Conservation (phyloP, 192 early-diverging fungal species). For the Spizellomyces sp. region DNA sequence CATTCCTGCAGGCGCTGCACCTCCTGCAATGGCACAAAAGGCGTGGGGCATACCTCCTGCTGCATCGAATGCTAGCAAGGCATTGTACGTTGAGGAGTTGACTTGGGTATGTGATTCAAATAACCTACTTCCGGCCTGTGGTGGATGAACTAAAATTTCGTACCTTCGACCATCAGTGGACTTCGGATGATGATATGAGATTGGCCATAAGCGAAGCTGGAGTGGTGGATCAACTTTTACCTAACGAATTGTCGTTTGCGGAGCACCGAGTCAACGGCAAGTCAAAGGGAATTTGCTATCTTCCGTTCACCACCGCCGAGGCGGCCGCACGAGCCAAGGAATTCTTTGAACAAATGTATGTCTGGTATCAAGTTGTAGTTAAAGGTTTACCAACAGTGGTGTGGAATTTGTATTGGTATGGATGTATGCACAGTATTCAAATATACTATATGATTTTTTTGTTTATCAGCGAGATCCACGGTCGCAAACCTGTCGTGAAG, state of each 20-base stretch:
- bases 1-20: too few species aligned
- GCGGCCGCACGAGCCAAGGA: constrained; percentile 28
- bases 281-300: constrained; percentile 39
- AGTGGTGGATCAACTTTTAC: constrained; percentile 17
- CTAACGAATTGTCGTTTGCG: constrained; percentile 29
- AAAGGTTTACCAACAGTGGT: too few species aligned
- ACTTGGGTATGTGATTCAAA: constrained; percentile 29
- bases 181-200: constrained; percentile 36
- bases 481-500: constrained; percentile 31
- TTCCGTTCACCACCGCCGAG: constrained; percentile 30
- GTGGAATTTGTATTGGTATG: not conserved
- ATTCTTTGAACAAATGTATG: constrained; percentile 43
- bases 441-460: constrained; percentile 7
- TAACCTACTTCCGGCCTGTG: not conserved
- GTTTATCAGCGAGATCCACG: constrained; percentile 29
- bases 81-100: constrained; percentile 30
- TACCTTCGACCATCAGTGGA: constrained; percentile 23
- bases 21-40: too few species aligned
- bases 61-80: not conserved
- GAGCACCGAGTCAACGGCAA: constrained; percentile 45
- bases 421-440: not conserved
- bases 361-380: not conserved
- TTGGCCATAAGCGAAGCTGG: constrained; percentile 31
- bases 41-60: too few species aligned
- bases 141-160: not conserved